A percentile compares a stretch with the other conserved stretches of the same genome.
Evolutionary conservation across 108 stramenopile genomes (phyloP).

Genomic region (Skeletonema tropicum): DNA sequence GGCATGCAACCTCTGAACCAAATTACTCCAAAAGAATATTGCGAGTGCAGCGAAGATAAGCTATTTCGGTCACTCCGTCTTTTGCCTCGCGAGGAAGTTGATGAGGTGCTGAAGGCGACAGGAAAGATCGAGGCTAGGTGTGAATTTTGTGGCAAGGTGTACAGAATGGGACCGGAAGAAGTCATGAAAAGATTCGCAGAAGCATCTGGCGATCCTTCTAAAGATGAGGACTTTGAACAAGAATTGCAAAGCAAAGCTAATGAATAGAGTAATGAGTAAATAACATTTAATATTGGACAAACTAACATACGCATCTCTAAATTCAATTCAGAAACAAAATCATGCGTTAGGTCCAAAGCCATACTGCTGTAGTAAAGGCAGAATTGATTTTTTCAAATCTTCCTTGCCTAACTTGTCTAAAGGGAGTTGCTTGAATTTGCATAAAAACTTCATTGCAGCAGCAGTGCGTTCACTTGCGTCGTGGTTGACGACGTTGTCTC

Average conservation of each 20-base stretch:
- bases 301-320: not conserved
- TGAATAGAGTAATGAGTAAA: not conserved
- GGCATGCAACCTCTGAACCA: slow-evolving; percentile 75
- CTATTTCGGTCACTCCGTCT: slow-evolving; percentile 74
- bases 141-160: slow-evolving; percentile 85
- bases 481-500: slow-evolving; percentile 10
- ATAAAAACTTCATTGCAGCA: slow-evolving; percentile 43
- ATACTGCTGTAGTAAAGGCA: slow-evolving; percentile 34
- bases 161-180: slow-evolving; percentile 74
- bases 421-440: slow-evolving; percentile 39
- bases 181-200: slow-evolving; percentile 61
- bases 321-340: slow-evolving; percentile 6
- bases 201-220: slow-evolving; percentile 73
- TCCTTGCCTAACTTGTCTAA: slow-evolving; percentile 28
- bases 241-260: not conserved
- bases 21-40: slow-evolving; percentile 59
- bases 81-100: slow-evolving; percentile 77
- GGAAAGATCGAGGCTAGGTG: slow-evolving; percentile 85
- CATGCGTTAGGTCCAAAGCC: slow-evolving; percentile 18
- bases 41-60: slow-evolving; percentile 79
- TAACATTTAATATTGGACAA: not conserved
- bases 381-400: slow-evolving; percentile 13
- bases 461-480: slow-evolving; percentile 35
- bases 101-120: slow-evolving; percentile 69
- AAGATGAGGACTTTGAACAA: slow-evolving; percentile 49